Conservation (phyloP, 805 yeast species). For the Nakazawaea peltata region DNA sequence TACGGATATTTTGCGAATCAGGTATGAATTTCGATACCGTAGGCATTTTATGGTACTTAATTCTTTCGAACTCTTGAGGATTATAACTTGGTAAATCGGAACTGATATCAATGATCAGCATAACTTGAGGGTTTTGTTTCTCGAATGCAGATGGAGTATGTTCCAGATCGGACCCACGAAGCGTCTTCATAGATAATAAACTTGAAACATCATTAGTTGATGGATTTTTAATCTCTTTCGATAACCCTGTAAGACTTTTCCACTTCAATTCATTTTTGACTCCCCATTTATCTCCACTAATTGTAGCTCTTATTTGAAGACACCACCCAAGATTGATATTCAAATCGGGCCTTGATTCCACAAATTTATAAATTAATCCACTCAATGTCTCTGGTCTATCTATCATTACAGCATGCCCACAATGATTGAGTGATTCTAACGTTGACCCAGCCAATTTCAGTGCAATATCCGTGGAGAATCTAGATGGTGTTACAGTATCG, state of each 20-base stretch:
- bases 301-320: constrained; percentile 49
- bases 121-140: constrained; percentile 36
- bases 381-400: constrained; percentile 58
- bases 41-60: constrained; percentile 62
- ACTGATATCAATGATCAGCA: constrained; percentile 62
- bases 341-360: constrained; percentile 39
- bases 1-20: constrained; percentile 46
- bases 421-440: constrained; percentile 31
- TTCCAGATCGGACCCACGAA: constrained; percentile 50
- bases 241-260: constrained; percentile 46
- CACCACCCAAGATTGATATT: constrained; percentile 69
- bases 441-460: constrained; percentile 21
- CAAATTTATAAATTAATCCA: constrained; percentile 52
- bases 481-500: constrained; percentile 49
- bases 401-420: constrained; percentile 60
- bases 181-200: constrained; percentile 66
- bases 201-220: constrained; percentile 29
- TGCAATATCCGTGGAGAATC: constrained; percentile 23
- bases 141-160: constrained; percentile 59
- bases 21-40: constrained; percentile 77
- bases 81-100: constrained; percentile 65
- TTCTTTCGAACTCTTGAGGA: constrained; percentile 43
- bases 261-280: constrained; percentile 69
- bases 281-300: constrained; percentile 72
- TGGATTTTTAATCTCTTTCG: constrained; percentile 30